Conservation (phyloP, 805 yeast species). For the Zygoascus biomembranicola region DNA sequence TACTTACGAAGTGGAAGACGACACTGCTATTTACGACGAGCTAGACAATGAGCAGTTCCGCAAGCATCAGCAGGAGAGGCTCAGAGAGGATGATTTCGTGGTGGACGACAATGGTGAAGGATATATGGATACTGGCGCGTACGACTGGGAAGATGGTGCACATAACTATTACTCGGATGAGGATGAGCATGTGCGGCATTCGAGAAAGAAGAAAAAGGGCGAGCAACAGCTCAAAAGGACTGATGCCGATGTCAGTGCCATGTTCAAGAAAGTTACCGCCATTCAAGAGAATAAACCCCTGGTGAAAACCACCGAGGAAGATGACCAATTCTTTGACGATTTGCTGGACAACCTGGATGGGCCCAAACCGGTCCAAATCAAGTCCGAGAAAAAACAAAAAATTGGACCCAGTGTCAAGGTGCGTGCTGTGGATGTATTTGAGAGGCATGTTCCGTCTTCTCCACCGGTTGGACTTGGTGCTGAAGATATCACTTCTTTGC, state of each 20-base stretch:
- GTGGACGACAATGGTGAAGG: conserved; percentile 93
- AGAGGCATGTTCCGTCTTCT: conserved; percentile 10
- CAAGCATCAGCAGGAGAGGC: conserved; percentile 66
- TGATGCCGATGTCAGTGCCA: conserved; percentile 29
- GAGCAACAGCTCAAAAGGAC: conserved; percentile 25
- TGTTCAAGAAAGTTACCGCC: conserved; percentile 40
- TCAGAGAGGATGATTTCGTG: conserved; percentile 85
- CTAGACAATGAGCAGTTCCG: conserved; percentile 76
- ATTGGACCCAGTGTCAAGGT: not conserved
- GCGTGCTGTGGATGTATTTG: not conserved
- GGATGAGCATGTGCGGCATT: conserved; percentile 15
- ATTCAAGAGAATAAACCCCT: conserved; percentile 29
- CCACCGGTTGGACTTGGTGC: conserved; percentile 4
- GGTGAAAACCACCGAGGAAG: conserved; percentile 22
- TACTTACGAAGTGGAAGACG: conserved; percentile 42
- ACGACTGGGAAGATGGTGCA: conserved; percentile 69
- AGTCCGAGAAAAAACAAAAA: conserved; percentile 9
- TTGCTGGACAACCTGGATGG: conserved; percentile 49
- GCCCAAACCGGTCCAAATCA: not conserved
- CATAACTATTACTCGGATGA: conserved; percentile 29
- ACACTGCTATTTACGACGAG: conserved; percentile 69
- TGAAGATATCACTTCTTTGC: conserved; percentile 6
- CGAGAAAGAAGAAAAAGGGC: conserved; percentile 19
- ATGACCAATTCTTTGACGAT: conserved; percentile 56
- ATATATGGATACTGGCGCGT: conserved; percentile 86